Evolutionary conservation across 78 protist genomes (phyloP).

Genomic region (Polysphondylium violaceum): DNA sequence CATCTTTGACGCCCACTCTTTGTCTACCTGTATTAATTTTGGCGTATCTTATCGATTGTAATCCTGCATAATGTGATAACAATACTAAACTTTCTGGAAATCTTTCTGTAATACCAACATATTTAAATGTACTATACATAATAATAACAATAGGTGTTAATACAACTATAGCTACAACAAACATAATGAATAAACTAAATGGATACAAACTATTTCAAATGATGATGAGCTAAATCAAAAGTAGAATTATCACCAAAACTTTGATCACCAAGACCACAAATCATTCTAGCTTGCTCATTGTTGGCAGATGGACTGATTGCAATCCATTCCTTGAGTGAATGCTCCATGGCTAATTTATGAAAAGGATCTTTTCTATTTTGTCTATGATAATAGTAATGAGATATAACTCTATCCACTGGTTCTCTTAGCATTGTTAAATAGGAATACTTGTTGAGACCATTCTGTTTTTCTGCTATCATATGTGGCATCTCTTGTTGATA

Average conservation of each 20-base stretch:
- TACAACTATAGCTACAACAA: not conserved
- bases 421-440: constrained; percentile 77
- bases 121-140: constrained; percentile 17
- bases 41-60: not conserved
- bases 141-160: not conserved
- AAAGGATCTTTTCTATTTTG: constrained; percentile 72
- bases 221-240: constrained; percentile 34
- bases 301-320: constrained; percentile 17
- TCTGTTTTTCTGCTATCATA: not conserved
- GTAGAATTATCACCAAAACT: not conserved
- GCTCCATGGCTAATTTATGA: constrained; percentile 33
- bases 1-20: constrained; percentile 5
- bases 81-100: constrained; percentile 37
- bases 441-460: constrained; percentile 27
- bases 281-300: constrained; percentile 72
- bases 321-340: constrained; percentile 40
- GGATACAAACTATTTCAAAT: constrained; percentile 42
- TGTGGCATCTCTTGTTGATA: not conserved
- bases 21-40: constrained; percentile 51
- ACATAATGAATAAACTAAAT: not conserved
- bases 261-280: constrained; percentile 52
- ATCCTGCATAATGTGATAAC: constrained; percentile 53
- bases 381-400: constrained; percentile 71
- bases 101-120: constrained; percentile 50
- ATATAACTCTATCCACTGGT: constrained; percentile 70